phyloP scores from a whole-genome alignment of 1,284 basidiomycete genomes.

The Butyriboletus appendiculatus region DNA sequence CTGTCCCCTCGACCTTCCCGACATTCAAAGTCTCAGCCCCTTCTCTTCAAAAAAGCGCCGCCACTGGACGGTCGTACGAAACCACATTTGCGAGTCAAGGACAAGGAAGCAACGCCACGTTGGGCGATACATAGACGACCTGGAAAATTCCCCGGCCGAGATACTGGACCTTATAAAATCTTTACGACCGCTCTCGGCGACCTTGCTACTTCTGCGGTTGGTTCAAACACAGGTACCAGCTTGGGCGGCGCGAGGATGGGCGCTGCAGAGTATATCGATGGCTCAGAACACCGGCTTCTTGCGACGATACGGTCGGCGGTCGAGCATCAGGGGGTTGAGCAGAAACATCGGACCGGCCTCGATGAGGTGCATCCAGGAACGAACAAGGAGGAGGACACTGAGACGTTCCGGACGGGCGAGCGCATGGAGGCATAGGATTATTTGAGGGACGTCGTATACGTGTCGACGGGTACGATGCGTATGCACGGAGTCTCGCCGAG shows the following conservation, averaged over 20 bases:
- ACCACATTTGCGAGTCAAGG: slow-evolving; percentile 51
- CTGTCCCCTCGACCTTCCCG: slow-evolving; percentile 16
- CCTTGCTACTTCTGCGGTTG: slow-evolving; percentile 30
- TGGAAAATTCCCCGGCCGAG: slow-evolving; percentile 54
- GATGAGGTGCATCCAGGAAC: slow-evolving; percentile 6
- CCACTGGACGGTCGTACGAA: slow-evolving; percentile 46
- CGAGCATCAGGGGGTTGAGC: slow-evolving; percentile 18
- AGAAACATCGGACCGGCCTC: slow-evolving; percentile 10
- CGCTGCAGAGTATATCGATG: slow-evolving; percentile 22
- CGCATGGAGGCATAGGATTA: slow-evolving; percentile 57
- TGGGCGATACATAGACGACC: slow-evolving; percentile 24
- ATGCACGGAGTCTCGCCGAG: slow-evolving; percentile 71
- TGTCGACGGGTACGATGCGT: slow-evolving; percentile 65
- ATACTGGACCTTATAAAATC: slow-evolving; percentile 57
- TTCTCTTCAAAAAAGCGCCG: slow-evolving; percentile 21
- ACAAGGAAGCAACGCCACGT: slow-evolving; percentile 48
- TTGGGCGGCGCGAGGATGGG: neutral
- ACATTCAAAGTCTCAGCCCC: neutral
- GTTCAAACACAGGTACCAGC: neutral
- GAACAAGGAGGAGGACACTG: slow-evolving; percentile 1
- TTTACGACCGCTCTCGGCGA: slow-evolving; percentile 47
- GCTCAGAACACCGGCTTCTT: slow-evolving; percentile 39
- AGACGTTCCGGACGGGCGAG: slow-evolving; percentile 50
- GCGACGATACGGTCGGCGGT: slow-evolving; percentile 35
- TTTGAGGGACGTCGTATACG: slow-evolving; percentile 69